Percentiles rank a stretch among this genome's conserved stretches.
These are phyloP conservation scores for Citrus mangshanensis DNA, from an alignment of 345 rosid species.

Conservation along the genomic window DNA sequence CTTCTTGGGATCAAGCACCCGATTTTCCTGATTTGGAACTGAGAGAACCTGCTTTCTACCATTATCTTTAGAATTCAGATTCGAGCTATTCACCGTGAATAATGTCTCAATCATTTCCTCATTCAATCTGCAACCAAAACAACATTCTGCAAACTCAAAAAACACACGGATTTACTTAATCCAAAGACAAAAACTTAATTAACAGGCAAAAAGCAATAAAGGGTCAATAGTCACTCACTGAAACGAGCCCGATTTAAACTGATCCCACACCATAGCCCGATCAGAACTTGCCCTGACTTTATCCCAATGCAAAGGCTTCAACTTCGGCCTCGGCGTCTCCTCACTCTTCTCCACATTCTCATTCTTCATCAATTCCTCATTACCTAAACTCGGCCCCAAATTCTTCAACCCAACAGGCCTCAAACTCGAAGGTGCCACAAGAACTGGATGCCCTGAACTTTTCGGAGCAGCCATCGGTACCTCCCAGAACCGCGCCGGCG, in stretches of 20 bases:
- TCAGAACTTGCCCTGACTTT: constrained; percentile 93
- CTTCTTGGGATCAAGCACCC: constrained; percentile 83
- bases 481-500: constrained; percentile 61
- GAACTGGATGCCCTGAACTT: constrained; percentile 35
- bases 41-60: constrained; percentile 32
- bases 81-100: constrained; percentile 61
- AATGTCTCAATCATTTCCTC: constrained; percentile 98
- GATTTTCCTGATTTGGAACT: constrained; percentile 50
- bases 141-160: constrained; percentile 18
- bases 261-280: constrained; percentile 96
- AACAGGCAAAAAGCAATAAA: background rate
- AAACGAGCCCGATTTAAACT: constrained; percentile 82
- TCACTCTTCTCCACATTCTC: constrained; percentile 38
- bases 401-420: constrained; percentile 30
- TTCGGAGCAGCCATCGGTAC: constrained; percentile 23
- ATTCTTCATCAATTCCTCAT: constrained; percentile 22
- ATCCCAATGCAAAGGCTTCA: constrained; percentile 98
- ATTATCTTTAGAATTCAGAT: constrained; percentile 38
- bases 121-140: constrained; percentile 58
- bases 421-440: constrained; percentile 36
- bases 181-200: background rate
- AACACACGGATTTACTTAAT: background rate
- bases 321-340: constrained; percentile 60
- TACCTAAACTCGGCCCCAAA: constrained; percentile 1
- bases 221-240: constrained; percentile 50